A percentile compares a stretch with the other conserved stretches of the same genome.
Evolutionary conservation across 1,284 basidiomycete genomes (phyloP).

Genomic region (Mycena sp.): DNA sequence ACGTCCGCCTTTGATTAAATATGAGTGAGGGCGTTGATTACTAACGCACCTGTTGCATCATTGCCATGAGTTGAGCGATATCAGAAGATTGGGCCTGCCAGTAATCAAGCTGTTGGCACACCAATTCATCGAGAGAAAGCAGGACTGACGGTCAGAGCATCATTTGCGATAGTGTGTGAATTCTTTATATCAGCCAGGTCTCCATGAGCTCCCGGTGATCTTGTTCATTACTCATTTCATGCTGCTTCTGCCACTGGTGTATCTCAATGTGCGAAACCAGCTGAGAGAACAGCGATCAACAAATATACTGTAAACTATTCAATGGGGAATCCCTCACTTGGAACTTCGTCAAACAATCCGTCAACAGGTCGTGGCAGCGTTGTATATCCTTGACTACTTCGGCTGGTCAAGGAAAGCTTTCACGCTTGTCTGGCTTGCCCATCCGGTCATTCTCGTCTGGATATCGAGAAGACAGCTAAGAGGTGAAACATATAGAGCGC

Average conservation of each 20-base stretch:
- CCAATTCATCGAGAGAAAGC: neutral
- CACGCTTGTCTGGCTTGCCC: conserved; percentile 45
- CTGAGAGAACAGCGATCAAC: conserved; percentile 36
- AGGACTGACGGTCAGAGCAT: neutral
- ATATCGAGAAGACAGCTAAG: conserved; percentile 50
- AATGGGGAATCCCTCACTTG: conserved; percentile 40
- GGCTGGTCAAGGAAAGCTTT: conserved; percentile 54
- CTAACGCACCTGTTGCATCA: conserved; percentile 53
- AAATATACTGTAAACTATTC: neutral
- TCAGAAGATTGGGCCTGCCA: neutral
- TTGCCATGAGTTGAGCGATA: conserved; percentile 49
- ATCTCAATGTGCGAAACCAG: conserved; percentile 54
- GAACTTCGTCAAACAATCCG: conserved; percentile 52
- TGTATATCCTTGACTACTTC: conserved; percentile 53
- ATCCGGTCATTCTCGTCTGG: conserved; percentile 49
- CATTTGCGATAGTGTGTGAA: conserved; percentile 43
- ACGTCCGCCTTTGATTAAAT: conserved; percentile 32
- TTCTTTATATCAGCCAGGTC: conserved; percentile 55
- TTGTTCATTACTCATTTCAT: conserved; percentile 43
- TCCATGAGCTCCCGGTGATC: conserved; percentile 52
- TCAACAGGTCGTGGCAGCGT: conserved; percentile 52
- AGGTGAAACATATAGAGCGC: neutral
- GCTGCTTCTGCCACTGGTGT: conserved; percentile 55
- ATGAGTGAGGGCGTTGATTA: neutral
- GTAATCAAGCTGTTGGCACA: neutral